A percentile compares a stretch with the other conserved stretches of the same genome.
Conservation (phyloP, 2,329 filamentous ascomycete species). For the Exophiala alcalophila region DNA sequence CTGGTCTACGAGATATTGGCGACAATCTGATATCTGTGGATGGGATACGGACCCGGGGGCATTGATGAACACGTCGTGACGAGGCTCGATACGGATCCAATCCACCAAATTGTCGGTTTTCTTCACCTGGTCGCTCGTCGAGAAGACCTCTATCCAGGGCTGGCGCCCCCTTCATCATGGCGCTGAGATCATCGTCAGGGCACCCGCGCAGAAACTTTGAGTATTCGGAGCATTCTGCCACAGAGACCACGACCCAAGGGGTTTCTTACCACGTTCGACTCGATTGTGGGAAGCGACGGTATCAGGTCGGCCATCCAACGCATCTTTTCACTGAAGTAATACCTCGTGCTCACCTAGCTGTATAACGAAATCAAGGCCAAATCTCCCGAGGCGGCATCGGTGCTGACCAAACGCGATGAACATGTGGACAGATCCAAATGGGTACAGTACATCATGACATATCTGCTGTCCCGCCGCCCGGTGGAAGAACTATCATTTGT, state of each 20-base stretch:
- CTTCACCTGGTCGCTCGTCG: slow-evolving; percentile 15
- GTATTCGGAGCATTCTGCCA: slow-evolving; percentile 2
- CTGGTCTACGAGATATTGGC: slow-evolving; percentile 42
- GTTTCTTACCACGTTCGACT: slow-evolving; percentile 33
- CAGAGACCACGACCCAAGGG: slow-evolving; percentile 23
- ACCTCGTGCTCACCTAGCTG: slow-evolving; percentile 9
- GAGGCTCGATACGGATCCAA: slow-evolving; percentile 11
- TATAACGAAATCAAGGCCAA: slow-evolving; percentile 36
- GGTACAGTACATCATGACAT: slow-evolving; percentile 48
- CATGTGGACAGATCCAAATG: slow-evolving; percentile 41
- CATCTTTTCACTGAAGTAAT: slow-evolving; percentile 36
- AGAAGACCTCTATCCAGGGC: slow-evolving; percentile 16
- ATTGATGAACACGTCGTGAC: slow-evolving; percentile 21
- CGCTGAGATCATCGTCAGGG: slow-evolving; percentile 13
- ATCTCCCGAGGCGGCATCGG: slow-evolving; percentile 38
- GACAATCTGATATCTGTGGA: slow-evolving; percentile 40
- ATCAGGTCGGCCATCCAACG: slow-evolving; percentile 40
- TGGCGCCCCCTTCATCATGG: slow-evolving; percentile 15
- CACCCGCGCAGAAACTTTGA: slow-evolving; percentile 8
- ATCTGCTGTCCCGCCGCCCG: slow-evolving; percentile 46
- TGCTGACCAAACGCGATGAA: slow-evolving; percentile 44
- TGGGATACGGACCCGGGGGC: slow-evolving; percentile 38
- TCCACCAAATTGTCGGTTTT: slow-evolving; percentile 8
- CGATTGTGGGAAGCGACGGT: slow-evolving; percentile 43
- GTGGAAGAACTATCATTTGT: too few species aligned